Base-by-base conservation (phyloP, 768 basidiomycete genomes). In the Mycena galopus region DNA sequence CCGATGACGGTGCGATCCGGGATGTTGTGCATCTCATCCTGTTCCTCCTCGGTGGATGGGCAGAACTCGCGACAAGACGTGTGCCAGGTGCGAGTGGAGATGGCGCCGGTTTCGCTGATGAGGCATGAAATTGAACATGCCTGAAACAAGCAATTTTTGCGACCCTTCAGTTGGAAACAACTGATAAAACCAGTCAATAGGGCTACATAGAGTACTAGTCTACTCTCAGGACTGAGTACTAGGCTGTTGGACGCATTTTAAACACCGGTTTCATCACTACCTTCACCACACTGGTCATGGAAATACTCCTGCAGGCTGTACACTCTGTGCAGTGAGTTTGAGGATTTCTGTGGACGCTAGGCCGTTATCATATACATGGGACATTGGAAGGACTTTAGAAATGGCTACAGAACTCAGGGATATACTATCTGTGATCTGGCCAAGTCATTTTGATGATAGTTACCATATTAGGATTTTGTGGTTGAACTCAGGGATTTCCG, bases 211-310 rank as follows among this genome's bases (percentile, higher is more conserved):
- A 30, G 57, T 58, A 27, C 57, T 58, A 58, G 32, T 35, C 57
- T 58, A 35, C 47, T 58, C 57, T 32, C 57, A 58, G 57, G 57
- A n/a, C 57, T 58, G 57, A 58, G 57, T 58, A n/a, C 57, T 58
- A 58, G 57, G 57, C 57, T 58, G 57, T 32, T 35, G 29, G 30
- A 58, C 17, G 57, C 30, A n/a, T 58, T 35, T 14, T 14, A 58
- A 58, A 12, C 27, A 12, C 57, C 7, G 29, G 57, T 58, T 58
- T n/a, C 27, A 58, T 19, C 57, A 58, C n/a, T 2, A 58, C 29
- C 16, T 58, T 35, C n/a, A 58, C 14, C 47, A 50, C 23, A 50
- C 47, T 50, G 47, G 47, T 50, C 47, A 50, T 50, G 21, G 47
- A n/a, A 50, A 50, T 50, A 50, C 47, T 50, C 47, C 17, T 50